Conservation (phyloP, 139 green algal species). For the Picochlorum sp. region DNA sequence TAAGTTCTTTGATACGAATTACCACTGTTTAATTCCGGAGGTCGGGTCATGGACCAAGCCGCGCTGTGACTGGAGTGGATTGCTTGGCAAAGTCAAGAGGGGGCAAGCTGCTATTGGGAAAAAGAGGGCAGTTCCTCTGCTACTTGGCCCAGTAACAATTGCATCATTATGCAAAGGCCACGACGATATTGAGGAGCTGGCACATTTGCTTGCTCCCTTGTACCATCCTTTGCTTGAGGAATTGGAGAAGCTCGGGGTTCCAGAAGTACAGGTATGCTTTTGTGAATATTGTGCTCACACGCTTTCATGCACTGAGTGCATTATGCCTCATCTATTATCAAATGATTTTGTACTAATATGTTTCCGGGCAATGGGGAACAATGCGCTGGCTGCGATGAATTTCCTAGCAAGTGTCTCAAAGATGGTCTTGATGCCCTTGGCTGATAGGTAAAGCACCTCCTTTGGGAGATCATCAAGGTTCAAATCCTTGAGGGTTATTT, state of each 20-base stretch:
- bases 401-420: neutral
- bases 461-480: neutral
- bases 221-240: constrained; percentile 53
- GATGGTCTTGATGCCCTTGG: neutral
- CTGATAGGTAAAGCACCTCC: neutral
- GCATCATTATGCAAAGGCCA: constrained; percentile 41
- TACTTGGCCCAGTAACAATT: constrained; percentile 71
- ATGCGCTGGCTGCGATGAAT: too few species aligned
- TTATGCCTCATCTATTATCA: neutral
- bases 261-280: constrained; percentile 27
- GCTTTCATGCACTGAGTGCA: neutral
- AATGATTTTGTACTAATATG: neutral
- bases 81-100: constrained; percentile 50
- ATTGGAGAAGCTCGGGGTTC: constrained; percentile 37
- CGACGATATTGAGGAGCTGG: constrained; percentile 1
- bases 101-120: constrained; percentile 52
- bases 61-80: constrained; percentile 31
- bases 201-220: constrained; percentile 49
- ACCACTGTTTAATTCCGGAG: constrained; percentile 80
- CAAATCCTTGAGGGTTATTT: neutral
- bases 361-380: too few species aligned
- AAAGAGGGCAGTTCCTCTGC: constrained; percentile 58
- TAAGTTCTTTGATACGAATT: constrained; percentile 91
- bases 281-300: neutral
- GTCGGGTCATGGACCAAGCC: constrained; percentile 28